These are phyloP conservation scores for Chlorella sp. DNA, from an alignment of 139 green algal species.

Conservation along the genomic window DNA sequence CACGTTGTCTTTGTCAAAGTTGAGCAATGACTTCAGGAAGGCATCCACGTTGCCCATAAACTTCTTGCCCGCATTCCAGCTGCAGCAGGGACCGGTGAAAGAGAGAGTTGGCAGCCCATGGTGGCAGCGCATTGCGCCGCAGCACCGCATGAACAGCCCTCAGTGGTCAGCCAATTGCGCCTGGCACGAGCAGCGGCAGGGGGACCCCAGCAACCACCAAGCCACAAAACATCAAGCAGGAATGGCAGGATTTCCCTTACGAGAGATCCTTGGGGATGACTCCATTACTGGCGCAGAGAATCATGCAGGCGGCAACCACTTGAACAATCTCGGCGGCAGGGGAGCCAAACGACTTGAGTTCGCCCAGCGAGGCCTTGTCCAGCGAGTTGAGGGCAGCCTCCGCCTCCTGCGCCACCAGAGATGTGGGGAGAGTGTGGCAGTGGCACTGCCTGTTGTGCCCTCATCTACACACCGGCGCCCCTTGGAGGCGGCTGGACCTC, in stretches of 20 bases:
- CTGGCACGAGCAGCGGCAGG: too few relatives aligned
- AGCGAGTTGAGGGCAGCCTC: slow-evolving; percentile 91
- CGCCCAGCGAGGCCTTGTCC: slow-evolving; percentile 87
- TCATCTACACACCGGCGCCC: too few relatives aligned
- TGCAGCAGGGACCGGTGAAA: slow-evolving; percentile 22
- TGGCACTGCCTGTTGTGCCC: background rate
- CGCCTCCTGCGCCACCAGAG: slow-evolving; percentile 59
- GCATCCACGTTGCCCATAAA: slow-evolving; percentile 93
- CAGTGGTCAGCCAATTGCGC: too few relatives aligned
- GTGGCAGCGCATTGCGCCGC: too few relatives aligned
- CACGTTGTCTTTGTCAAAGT: slow-evolving; percentile 95
- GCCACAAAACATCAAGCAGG: too few relatives aligned
- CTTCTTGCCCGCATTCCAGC: slow-evolving; percentile 88
- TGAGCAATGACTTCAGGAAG: slow-evolving; percentile 88
- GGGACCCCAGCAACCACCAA: too few relatives aligned
- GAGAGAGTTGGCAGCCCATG: too few relatives aligned
- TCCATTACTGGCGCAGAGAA: slow-evolving; percentile 82
- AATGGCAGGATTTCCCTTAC: too few relatives aligned
- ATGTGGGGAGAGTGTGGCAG: background rate
- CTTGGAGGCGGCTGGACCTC: background rate
- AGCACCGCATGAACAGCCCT: too few relatives aligned
- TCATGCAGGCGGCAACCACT: slow-evolving; percentile 86
- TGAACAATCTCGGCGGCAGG: slow-evolving; percentile 85
- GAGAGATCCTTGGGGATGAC: slow-evolving; percentile 84
- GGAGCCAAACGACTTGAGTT: slow-evolving; percentile 93